Evolutionary conservation across 257 asterid species (phyloP).

Genomic region (Primulina huaijiensis): DNA sequence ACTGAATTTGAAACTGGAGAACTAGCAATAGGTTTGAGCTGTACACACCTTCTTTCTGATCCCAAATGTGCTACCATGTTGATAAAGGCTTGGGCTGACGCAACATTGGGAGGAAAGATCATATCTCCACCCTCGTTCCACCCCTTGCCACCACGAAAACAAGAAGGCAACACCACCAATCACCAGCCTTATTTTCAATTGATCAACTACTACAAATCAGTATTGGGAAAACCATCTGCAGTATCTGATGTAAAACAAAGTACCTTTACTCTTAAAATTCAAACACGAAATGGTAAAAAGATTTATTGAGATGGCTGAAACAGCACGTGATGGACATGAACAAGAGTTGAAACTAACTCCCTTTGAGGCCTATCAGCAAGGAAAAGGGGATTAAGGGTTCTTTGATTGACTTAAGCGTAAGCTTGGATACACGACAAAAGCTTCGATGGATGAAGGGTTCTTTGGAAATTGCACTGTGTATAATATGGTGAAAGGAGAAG

Average conservation of each 20-base stretch:
- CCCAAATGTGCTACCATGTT: constrained; percentile 43
- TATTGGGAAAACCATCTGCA: constrained; percentile 15
- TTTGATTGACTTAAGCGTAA: constrained; percentile 27
- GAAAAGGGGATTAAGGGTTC: constrained; percentile 30
- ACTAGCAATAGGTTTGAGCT: constrained; percentile 70
- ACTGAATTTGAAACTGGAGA: constrained; percentile 62
- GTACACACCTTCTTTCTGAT: constrained; percentile 55
- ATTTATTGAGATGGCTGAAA: constrained; percentile 40
- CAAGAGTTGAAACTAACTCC: constrained; percentile 26
- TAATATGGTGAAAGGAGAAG: constrained; percentile 35
- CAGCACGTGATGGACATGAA: background rate
- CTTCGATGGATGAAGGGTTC: constrained; percentile 41
- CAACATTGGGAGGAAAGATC: constrained; percentile 32
- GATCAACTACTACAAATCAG: constrained; percentile 43
- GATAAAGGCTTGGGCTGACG: constrained; percentile 63
- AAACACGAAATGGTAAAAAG: constrained; percentile 33
- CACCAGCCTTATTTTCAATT: constrained; percentile 20
- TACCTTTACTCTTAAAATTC: constrained; percentile 39
- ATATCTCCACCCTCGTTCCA: constrained; percentile 39
- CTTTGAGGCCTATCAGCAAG: constrained; percentile 49
- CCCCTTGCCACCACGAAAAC: constrained; percentile 36
- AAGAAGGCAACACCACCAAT: constrained; percentile 8
- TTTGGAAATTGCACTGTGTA: constrained; percentile 55
- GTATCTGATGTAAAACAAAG: constrained; percentile 12
- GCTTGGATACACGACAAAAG: background rate